Evolutionary conservation across 768 basidiomycete genomes (phyloP).

Genomic region (Collybia nuda): DNA sequence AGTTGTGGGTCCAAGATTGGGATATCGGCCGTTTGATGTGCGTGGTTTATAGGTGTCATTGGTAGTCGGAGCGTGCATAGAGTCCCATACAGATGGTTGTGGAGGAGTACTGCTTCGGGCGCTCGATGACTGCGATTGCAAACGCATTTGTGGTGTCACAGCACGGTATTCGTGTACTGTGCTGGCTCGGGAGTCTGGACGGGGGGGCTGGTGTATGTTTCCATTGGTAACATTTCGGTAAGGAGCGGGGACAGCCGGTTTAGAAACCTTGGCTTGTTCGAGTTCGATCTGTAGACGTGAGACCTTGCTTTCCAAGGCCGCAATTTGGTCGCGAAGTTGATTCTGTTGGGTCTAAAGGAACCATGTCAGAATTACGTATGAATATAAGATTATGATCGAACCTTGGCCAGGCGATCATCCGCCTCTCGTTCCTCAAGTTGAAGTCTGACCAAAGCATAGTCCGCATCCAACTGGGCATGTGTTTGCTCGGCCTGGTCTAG

Average conservation of each 20-base stretch:
- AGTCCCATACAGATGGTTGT: slow-evolving; percentile 67
- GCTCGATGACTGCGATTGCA: slow-evolving; percentile 30
- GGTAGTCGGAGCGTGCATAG: slow-evolving; percentile 51
- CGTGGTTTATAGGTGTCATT: slow-evolving; percentile 24
- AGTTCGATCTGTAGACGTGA: slow-evolving; percentile 59
- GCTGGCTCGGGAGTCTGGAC: slow-evolving; percentile 78
- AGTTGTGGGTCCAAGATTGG: slow-evolving; percentile 31
- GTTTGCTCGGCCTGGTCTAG: slow-evolving; percentile 69
- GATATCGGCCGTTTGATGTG: slow-evolving; percentile 31
- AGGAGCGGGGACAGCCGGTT: slow-evolving; percentile 27
- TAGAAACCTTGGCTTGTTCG: slow-evolving; percentile 41
- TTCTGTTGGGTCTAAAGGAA: slow-evolving; percentile 63
- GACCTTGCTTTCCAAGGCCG: slow-evolving; percentile 59
- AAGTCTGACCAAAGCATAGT: slow-evolving; percentile 62
- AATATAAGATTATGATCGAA: slow-evolving; percentile 23
- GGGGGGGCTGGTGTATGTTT: slow-evolving; percentile 44
- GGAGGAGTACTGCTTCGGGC: slow-evolving; percentile 50
- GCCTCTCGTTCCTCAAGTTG: slow-evolving; percentile 79
- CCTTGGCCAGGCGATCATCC: slow-evolving; percentile 66
- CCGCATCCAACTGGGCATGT: slow-evolving; percentile 66
- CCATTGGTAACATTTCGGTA: slow-evolving; percentile 43
- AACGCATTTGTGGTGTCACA: slow-evolving; percentile 47
- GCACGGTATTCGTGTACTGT: slow-evolving; percentile 54
- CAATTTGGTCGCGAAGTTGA: slow-evolving; percentile 67
- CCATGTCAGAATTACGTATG: slow-evolving; percentile 4